Evolutionary conservation across 1,284 basidiomycete genomes (phyloP), one percentile per base, ranked within the genome.

Genomic region (Trichosporon sp.): DNA sequence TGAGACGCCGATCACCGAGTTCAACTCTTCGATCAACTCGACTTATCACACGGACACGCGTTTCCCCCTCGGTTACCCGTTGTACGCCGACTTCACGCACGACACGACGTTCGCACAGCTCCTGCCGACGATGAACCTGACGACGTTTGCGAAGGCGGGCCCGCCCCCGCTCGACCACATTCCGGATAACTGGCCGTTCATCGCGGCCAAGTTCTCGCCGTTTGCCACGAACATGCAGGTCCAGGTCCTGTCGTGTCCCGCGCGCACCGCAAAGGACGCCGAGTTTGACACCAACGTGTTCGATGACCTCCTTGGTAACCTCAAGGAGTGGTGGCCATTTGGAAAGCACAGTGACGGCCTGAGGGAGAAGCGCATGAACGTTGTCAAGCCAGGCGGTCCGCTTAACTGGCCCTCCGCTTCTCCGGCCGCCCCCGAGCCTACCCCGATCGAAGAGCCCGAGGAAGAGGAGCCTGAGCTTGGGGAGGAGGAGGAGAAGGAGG

Each of bases 81-180:
- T 91, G 69, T 82, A 82, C 67, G 74, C 82, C 66, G 81, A 84
- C 72, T 84, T 83, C 68, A 83, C 79, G 10, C 82, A 81, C 71
- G 82, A 84, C 74, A 81, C 81, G 2, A 76, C 78, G 10, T 84
- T 84, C 70, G 81, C 81, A 0, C 77, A 82, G 38, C 88, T 89
- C 21, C 78, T 88, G 11, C 86, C 87, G 1, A 86, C 89, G 0
- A 82, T 91, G 80, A 90, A 90, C 80, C 86, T 91, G 70, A 89
- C 91, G 4, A 88, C 85, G 19, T 90, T 94, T 69, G 89, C 91
- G 6, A 85, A 85, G 26, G 81, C 83, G 38, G 92, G 92, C 0
- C 89, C 91, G 0, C 86, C 92, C 1, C 92, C 92, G 0, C 86
- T 88, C 8, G 89, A 89, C 70, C 90, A 90, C 78, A 93, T 94